Conservation (phyloP, 495 filamentous ascomycete species). For the Hyaloscypha variabilis region DNA sequence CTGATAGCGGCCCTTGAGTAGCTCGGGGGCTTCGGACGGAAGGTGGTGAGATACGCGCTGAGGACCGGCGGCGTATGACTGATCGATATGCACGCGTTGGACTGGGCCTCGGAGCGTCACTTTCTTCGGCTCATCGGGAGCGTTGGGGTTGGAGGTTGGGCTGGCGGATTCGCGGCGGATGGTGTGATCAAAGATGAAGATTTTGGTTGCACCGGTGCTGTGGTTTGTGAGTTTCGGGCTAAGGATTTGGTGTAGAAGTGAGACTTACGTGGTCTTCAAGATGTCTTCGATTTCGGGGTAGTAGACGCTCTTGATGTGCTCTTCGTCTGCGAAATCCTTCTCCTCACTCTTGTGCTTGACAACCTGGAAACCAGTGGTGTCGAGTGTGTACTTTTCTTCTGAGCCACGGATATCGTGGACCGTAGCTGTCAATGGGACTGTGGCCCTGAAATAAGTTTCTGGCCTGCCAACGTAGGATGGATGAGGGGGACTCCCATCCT, state of each 20-base stretch:
- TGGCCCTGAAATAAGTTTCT: constrained; percentile 52
- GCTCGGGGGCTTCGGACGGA: constrained; percentile 59
- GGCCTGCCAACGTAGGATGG: constrained; percentile 52
- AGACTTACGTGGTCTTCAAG: constrained; percentile 57
- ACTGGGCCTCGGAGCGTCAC: constrained; percentile 60
- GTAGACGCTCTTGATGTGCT: constrained; percentile 64
- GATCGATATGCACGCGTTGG: constrained; percentile 72
- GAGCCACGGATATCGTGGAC: constrained; percentile 51
- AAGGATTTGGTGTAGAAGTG: background rate
- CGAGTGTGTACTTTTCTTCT: constrained; percentile 52
- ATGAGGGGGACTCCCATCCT: constrained; percentile 57
- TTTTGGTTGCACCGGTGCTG: constrained; percentile 50
- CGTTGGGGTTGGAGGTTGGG: background rate
- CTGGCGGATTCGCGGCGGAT: constrained; percentile 58
- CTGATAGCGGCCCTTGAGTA: constrained; percentile 59
- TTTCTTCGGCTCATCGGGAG: background rate
- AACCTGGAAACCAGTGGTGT: constrained; percentile 53
- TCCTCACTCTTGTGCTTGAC: constrained; percentile 49
- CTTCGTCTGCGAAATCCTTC: constrained; percentile 64
- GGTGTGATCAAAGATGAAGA: constrained; percentile 79
- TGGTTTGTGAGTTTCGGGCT: background rate
- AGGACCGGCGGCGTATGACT: constrained; percentile 61
- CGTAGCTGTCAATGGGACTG: constrained; percentile 37
- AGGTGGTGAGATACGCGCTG: constrained; percentile 63
- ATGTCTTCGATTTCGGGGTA: constrained; percentile 70